Evolutionary conservation across 2,329 filamentous ascomycete species (phyloP), one percentile per base, ranked within the genome.

Genomic region (Sporothrix variecibatus): DNA sequence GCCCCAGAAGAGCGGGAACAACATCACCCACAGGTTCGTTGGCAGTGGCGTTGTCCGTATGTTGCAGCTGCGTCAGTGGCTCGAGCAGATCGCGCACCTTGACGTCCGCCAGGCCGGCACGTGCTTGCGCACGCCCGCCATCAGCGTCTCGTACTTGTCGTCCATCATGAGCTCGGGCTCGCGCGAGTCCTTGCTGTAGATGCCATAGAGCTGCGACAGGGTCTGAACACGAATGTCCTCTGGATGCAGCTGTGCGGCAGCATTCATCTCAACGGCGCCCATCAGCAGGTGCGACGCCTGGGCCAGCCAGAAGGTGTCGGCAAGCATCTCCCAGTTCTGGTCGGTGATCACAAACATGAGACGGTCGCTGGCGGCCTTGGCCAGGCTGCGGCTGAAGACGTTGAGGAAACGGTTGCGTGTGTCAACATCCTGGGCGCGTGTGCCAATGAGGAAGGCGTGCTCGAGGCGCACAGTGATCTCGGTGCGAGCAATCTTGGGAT

Each of bases 381-480:
- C 97, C 77, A 99, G 86, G 80, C 94, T 97, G 82, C 93, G 93
- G 82, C 98, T 95, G 78, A 99, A 98, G 76, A 99, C 98, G 26
- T 89, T 89, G 91, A 99, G 94, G 84, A 99, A 99, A 17, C 95
- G 92, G 79, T 97, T 97, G 62, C 96, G 93, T 94, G 98, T 98
- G 74, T 97, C 93, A 15, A 98, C 93, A 81, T 99, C 95, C 78
- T 95, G 92, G 1, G 95, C 95, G 78, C 97, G 87, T 0, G 95
- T 97, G 38, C 97, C 96, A 69, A 99, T 96, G 76, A 99, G 87
- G 87, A 99, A 99, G 5, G 96, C 96, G 82, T 98, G 95, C 84
- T 99, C 96, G 88, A 99, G 93, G 3, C 97, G 91, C 11, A 99
- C 97, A 0, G 96, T 98, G 72, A 99, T 87, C 82, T 99, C 96